Base-by-base conservation (phyloP, 78 protist genomes). In the Dictyostelium discoideum region DNA sequence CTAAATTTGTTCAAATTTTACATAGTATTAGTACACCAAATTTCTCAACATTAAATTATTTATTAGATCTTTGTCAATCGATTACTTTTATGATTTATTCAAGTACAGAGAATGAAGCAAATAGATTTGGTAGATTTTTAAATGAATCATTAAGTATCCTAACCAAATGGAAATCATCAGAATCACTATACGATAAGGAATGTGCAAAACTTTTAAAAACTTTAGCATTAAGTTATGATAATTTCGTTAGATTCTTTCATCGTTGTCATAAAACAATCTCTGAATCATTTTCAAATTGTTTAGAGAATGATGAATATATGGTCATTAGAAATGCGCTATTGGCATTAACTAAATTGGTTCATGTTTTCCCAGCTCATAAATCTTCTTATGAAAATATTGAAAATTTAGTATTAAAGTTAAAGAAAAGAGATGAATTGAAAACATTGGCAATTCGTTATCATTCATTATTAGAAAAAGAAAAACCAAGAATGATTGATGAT, bases 71-170 rank as follows among this genome's bases (percentile, higher is more conserved):
- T 4, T 9, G 60, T 24, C 76, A 18, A 26, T 10, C 69, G 9
- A 78, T 85, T 29, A 26, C 44, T 16, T 87, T 57, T 40, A 48
- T 42, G 7, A 72, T 93, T 39, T 32, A 42, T 10, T 93, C 93
- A 5, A 73, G 83, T 42, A 93, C 96, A 4, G 96, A 85, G 48
- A 60, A 78, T 39, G 96, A 93, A 42, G 92, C 96, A 2, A 83
- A 54, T 65, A 50, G 96, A 77, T 93, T 84, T 42, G 96, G 96
- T 39, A 93, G 89, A 40, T 93, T 93, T 67, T 60, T 93, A 46
- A 32, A 37, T 7, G 96, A 93, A 67, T 57, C 96, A 18, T 40
- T 93, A 3, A 1, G 77, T 60, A 3, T 85, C 0, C 7, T 93
- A 14, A 60, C 18, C 14, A 84, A 83, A 20, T 93, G 96, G 96